Conservation (phyloP, 768 basidiomycete species). For the Lyophyllum atratum region DNA sequence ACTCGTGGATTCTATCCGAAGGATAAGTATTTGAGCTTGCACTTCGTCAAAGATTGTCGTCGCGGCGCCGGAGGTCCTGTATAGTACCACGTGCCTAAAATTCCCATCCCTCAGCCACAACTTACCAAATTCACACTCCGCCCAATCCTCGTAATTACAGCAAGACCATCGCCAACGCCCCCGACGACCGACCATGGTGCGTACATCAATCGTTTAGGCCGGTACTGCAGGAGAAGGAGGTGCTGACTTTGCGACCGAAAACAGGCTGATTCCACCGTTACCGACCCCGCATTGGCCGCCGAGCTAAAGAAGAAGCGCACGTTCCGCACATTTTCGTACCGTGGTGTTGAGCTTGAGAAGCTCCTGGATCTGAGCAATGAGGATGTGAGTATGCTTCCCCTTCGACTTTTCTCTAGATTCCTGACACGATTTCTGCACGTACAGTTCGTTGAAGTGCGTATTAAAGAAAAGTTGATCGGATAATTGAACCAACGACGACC, state of each 20-base stretch:
- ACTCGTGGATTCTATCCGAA: slow-evolving; percentile 92
- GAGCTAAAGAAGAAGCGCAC: slow-evolving; percentile 99
- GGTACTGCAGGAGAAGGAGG: neutral
- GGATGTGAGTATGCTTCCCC: slow-evolving; percentile 61
- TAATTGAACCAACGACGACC: neutral
- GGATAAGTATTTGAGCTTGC: slow-evolving; percentile 26
- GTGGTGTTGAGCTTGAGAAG: slow-evolving; percentile 97
- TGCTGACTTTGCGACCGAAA: slow-evolving; percentile 15
- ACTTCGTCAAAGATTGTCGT: slow-evolving; percentile 26
- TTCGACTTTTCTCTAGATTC: neutral
- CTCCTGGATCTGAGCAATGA: slow-evolving; percentile 96
- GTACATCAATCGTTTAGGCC: neutral
- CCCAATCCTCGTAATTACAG: slow-evolving; percentile 14
- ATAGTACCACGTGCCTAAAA: slow-evolving; percentile 55
- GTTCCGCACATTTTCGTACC: slow-evolving; percentile 98
- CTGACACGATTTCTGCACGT: slow-evolving; percentile 1
- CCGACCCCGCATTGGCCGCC: slow-evolving; percentile 92
- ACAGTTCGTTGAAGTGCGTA: slow-evolving; percentile 79
- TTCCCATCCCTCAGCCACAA: slow-evolving; percentile 44
- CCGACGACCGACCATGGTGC: slow-evolving; percentile 43
- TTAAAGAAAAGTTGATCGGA: neutral
- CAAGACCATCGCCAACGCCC: slow-evolving; percentile 41
- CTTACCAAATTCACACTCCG: slow-evolving; percentile 31
- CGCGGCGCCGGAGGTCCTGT: slow-evolving; percentile 43
- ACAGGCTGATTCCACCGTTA: slow-evolving; percentile 80